phyloP scores from a whole-genome alignment of 768 basidiomycete species.

The Melanogaster broomeanus region DNA sequence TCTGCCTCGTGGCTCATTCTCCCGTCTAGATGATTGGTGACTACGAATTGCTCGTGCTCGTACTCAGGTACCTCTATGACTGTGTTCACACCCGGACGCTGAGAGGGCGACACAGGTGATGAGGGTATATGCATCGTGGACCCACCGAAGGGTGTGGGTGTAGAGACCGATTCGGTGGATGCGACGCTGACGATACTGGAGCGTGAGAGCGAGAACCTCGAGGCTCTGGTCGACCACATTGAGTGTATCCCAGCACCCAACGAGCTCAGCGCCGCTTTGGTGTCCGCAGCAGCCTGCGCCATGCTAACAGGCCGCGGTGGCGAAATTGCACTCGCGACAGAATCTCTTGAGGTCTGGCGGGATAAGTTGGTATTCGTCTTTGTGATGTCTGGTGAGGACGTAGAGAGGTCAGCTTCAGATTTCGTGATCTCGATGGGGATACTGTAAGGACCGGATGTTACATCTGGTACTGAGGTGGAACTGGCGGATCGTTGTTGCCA shows the following conservation, averaged over 20 bases:
- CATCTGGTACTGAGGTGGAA: conserved; percentile 26
- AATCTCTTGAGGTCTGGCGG: conserved; percentile 29
- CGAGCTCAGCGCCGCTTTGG: conserved; percentile 36
- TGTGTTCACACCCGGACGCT: conserved; percentile 20
- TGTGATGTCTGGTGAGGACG: conserved; percentile 7
- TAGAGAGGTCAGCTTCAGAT: conserved; percentile 25
- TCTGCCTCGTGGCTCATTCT: conserved; percentile 14
- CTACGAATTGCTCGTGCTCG: conserved; percentile 12
- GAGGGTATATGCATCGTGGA: neutral
- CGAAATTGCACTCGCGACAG: conserved; percentile 11
- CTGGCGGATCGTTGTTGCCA: conserved; percentile 50
- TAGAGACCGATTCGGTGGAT: conserved; percentile 24
- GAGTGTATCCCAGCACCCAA: conserved; percentile 52
- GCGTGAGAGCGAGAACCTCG: conserved; percentile 40
- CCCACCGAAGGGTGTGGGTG: conserved; percentile 7
- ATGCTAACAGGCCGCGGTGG: conserved; percentile 26
- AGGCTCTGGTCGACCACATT: conserved; percentile 43
- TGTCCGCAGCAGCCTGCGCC: conserved; percentile 33
- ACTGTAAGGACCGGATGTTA: conserved; percentile 16
- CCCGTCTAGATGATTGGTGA: conserved; percentile 2
- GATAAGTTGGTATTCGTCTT: conserved; percentile 15
- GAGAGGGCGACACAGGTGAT: conserved; percentile 13
- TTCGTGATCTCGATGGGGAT: conserved; percentile 31
- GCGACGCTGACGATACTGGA: conserved; percentile 24
- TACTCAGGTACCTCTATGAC: conserved; percentile 28